Conservation (phyloP, 192 early-diverging fungal species). For the Allomyces javanicus region DNA sequence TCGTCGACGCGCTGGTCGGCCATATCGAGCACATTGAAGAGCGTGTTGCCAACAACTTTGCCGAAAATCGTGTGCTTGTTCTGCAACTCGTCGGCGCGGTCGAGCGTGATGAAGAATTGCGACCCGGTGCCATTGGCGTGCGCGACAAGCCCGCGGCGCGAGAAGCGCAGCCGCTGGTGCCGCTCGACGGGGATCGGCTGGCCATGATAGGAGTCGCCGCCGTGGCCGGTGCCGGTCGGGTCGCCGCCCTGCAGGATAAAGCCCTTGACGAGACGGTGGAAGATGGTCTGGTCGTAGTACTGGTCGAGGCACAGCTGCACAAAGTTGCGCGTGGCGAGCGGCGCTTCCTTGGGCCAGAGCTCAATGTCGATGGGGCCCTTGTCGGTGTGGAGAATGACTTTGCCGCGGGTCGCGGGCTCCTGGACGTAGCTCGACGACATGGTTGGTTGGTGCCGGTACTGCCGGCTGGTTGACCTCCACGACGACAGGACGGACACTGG, state of each 20-base stretch:
- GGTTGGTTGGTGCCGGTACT: no score
- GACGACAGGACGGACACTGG: no score
- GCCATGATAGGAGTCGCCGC: constrained; percentile 76
- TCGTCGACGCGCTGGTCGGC: constrained; percentile 58
- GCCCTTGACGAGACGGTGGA: constrained; percentile 72
- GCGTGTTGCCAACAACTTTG: constrained; percentile 68
- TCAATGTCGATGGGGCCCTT: constrained; percentile 76
- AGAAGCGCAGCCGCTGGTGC: constrained; percentile 78
- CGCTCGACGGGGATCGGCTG: constrained; percentile 76
- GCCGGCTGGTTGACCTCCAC: no score
- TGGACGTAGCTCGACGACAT: neutral
- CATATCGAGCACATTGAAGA: constrained; percentile 80
- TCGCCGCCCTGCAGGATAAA: constrained; percentile 93
- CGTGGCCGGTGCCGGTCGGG: constrained; percentile 67
- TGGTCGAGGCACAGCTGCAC: constrained; percentile 79
- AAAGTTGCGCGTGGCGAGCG: constrained; percentile 86
- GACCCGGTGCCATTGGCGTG: constrained; percentile 81
- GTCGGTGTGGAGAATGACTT: constrained; percentile 66
- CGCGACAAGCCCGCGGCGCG: constrained; percentile 62
- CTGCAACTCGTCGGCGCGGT: constrained; percentile 59
- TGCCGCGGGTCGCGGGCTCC: constrained; percentile 15
- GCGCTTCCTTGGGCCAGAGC: constrained; percentile 85
- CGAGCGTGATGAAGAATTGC: constrained; percentile 92
- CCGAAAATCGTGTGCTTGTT: constrained; percentile 88
- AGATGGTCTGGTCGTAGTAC: constrained; percentile 71